Conservation (phyloP, 768 basidiomycete species). For the Auricularia heimuer region DNA sequence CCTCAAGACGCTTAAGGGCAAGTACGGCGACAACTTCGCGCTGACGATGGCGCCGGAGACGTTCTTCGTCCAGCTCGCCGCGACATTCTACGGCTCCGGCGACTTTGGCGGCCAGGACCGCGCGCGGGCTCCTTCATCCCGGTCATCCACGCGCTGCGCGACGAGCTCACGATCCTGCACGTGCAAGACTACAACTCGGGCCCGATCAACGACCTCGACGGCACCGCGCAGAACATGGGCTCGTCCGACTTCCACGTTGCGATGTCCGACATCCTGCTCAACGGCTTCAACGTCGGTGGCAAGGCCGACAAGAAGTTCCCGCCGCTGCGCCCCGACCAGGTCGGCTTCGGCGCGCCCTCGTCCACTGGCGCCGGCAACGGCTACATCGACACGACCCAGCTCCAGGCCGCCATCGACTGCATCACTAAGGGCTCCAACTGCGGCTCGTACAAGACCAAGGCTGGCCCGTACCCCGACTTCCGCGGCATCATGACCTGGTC, state of each 20-base stretch:
- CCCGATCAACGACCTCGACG: constrained; percentile 2
- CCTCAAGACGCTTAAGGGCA: not conserved
- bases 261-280: not conserved
- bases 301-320: not conserved
- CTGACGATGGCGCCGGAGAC: constrained; percentile 1
- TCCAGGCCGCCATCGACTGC: not conserved
- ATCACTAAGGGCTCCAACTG: constrained; percentile 1
- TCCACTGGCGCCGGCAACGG: not conserved
- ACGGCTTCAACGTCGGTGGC: not conserved
- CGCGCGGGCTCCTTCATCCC: constrained; percentile 1
- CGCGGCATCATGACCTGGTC: constrained; percentile 2
- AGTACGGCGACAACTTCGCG: not conserved
- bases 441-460: not conserved
- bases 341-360: constrained; percentile 1
- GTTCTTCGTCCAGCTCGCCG: constrained; percentile 1
- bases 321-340: constrained; percentile 1
- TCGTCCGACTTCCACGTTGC: constrained; percentile 3
- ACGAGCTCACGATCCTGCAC: constrained; percentile 2
- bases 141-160: not conserved
- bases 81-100: not conserved
- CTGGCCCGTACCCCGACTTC: not conserved
- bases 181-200: constrained; percentile 1
- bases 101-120: not conserved
- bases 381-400: not conserved
- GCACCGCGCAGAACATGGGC: not conserved